A percentile compares a stretch with the other conserved stretches of the same genome.
These are phyloP conservation scores for Penicillium egyptiacum DNA, from an alignment of 495 filamentous ascomycete species.

Conservation along the genomic window DNA sequence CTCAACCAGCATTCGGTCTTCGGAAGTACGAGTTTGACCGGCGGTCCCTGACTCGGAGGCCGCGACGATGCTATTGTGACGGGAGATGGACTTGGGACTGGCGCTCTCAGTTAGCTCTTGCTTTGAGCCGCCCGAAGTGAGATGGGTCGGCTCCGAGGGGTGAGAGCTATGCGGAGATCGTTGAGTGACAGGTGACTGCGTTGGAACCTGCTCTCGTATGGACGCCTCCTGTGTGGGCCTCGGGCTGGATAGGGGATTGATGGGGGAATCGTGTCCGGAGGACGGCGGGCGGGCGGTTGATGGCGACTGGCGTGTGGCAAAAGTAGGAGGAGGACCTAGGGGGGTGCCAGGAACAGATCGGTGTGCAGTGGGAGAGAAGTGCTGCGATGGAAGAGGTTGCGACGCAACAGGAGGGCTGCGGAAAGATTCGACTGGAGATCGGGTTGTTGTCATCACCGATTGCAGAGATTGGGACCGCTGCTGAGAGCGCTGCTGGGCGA, in stretches of 20 bases:
- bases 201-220: conserved; percentile 23
- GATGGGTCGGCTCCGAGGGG: conserved; percentile 31
- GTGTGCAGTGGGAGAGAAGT: conserved; percentile 43
- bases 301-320: conserved; percentile 38
- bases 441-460: conserved; percentile 43
- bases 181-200: conserved; percentile 33
- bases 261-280: conserved; percentile 36
- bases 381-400: conserved; percentile 40
- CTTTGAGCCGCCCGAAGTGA: conserved; percentile 30
- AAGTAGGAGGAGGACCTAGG: conserved; percentile 44
- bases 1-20: conserved; percentile 33
- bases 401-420: conserved; percentile 42
- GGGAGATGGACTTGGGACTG: conserved; percentile 45
- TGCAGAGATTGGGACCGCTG: conserved; percentile 52
- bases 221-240: conserved; percentile 32
- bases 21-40: conserved; percentile 21
- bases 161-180: conserved; percentile 32
- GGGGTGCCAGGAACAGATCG: conserved; percentile 50
- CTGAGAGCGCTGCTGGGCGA: conserved; percentile 46
- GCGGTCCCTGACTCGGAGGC: conserved; percentile 16
- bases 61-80: conserved; percentile 31
- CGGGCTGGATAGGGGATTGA: conserved; percentile 40
- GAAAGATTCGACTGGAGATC: conserved; percentile 36
- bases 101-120: conserved; percentile 43
- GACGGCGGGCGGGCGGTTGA: conserved; percentile 36